phyloP scores from a whole-genome alignment of 805 yeast species.

The Kluyveromyces wickerhamii region DNA sequence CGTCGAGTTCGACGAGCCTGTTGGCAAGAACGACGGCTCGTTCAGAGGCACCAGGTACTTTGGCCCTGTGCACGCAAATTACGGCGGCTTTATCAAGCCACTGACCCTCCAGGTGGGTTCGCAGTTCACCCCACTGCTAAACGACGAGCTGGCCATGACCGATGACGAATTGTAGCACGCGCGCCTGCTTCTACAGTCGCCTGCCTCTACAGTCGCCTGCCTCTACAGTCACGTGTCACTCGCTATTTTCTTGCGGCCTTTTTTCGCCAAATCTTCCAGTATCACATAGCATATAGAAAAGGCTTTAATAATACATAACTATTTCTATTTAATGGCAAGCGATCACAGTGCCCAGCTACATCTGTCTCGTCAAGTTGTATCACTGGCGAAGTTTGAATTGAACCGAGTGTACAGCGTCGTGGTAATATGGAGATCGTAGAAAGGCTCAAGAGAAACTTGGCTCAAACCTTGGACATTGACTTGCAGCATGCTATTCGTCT shows the following conservation, averaged over 20 bases:
- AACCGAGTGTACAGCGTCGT: too few relatives aligned
- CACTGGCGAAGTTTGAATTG: too few relatives aligned
- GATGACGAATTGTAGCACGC: constrained; percentile 36
- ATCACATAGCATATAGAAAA: too few relatives aligned
- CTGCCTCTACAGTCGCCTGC: too few relatives aligned
- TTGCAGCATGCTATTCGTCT: constrained; percentile 19
- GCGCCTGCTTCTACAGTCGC: too few relatives aligned
- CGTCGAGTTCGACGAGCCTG: constrained; percentile 74
- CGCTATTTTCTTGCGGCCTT: too few relatives aligned
- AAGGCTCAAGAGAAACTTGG: constrained; percentile 12
- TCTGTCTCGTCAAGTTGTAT: too few relatives aligned
- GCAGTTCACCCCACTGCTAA: constrained; percentile 35
- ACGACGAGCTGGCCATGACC: constrained; percentile 34
- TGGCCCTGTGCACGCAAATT: constrained; percentile 39
- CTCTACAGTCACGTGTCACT: too few relatives aligned
- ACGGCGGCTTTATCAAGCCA: constrained; percentile 79
- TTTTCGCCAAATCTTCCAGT: too few relatives aligned
- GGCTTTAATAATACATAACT: too few relatives aligned
- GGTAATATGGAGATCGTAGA: constrained; percentile 10
- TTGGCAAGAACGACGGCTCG: constrained; percentile 79
- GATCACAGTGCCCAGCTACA: too few relatives aligned
- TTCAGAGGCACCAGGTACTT: constrained; percentile 57
- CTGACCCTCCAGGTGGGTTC: constrained; percentile 59
- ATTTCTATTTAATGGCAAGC: too few relatives aligned
- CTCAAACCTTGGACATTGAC: constrained; percentile 16